These are phyloP conservation scores for Lachnellula hyalina DNA, from an alignment of 2,329 filamentous ascomycete genomes.

Conservation along the genomic window DNA sequence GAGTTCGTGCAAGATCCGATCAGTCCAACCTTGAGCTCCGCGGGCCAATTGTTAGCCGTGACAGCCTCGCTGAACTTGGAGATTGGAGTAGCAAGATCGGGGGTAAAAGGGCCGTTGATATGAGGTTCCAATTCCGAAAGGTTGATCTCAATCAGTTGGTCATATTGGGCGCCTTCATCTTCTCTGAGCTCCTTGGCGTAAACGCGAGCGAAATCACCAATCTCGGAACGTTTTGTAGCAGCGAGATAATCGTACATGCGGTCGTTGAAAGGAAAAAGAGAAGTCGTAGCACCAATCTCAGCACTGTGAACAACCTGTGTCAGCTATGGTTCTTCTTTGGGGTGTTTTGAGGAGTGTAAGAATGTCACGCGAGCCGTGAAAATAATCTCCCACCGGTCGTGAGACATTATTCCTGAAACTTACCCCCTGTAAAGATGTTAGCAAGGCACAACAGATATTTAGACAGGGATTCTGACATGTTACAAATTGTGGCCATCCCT, in stretches of 20 bases:
- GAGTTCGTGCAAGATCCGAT: slow-evolving; percentile 98
- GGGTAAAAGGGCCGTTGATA: slow-evolving; percentile 98
- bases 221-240: slow-evolving; percentile 83
- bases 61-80: slow-evolving; percentile 95
- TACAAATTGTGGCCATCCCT: slow-evolving; percentile 78
- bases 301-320: slow-evolving; percentile 35
- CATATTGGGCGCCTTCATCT: slow-evolving; percentile 90
- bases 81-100: slow-evolving; percentile 94
- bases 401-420: not conserved
- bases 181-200: slow-evolving; percentile 83
- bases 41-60: slow-evolving; percentile 91
- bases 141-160: slow-evolving; percentile 95
- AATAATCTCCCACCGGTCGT: no score
- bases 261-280: slow-evolving; percentile 96
- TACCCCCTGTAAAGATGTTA: not conserved
- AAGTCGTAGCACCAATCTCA: slow-evolving; percentile 81
- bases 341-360: no score
- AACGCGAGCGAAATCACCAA: slow-evolving; percentile 80
- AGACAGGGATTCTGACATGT: slow-evolving; percentile 42
- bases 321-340: not conserved
- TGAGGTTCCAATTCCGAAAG: slow-evolving; percentile 92
- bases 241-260: slow-evolving; percentile 94
- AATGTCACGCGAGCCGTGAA: no score
- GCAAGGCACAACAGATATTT: slow-evolving; percentile 21
- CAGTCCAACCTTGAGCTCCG: slow-evolving; percentile 92